These are phyloP conservation scores for Luffa aegyptiaca DNA, from an alignment of 306 rosid species.

Conservation along the genomic window DNA sequence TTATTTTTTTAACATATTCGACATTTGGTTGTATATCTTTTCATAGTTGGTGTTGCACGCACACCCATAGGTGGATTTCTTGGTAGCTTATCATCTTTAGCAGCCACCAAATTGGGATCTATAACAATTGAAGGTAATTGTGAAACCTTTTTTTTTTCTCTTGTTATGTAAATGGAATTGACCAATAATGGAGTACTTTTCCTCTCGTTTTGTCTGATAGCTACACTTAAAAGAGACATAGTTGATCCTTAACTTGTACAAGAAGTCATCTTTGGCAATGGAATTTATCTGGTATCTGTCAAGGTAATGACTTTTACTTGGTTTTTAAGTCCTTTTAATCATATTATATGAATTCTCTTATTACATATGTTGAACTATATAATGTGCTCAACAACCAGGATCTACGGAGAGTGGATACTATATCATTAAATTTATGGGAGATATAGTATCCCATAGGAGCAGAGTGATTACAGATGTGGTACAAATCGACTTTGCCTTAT, in stretches of 20 bases:
- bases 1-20: background rate
- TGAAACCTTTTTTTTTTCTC: background rate
- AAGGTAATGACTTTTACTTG: too few species aligned
- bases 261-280: conserved; percentile 92
- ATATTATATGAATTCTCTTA: too few species aligned
- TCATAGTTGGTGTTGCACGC: conserved; percentile 92
- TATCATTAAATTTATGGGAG: too few species aligned
- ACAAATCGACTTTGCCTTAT: too few species aligned
- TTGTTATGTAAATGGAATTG: conserved; percentile 1
- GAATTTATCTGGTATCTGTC: too few species aligned
- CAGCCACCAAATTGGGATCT: conserved; percentile 93
- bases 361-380: too few species aligned
- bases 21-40: conserved; percentile 44
- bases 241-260: conserved; percentile 80
- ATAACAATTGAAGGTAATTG: conserved; percentile 70
- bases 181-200: background rate
- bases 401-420: too few species aligned
- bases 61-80: conserved; percentile 97
- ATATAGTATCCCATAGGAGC: too few species aligned
- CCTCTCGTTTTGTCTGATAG: conserved; percentile 23
- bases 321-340: too few species aligned
- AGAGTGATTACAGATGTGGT: too few species aligned
- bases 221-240: conserved; percentile 84
- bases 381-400: too few species aligned
- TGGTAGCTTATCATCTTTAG: conserved; percentile 68